Percentiles rank a stretch among this genome's conserved stretches.
Evolutionary conservation across 1,284 basidiomycete genomes (phyloP).

Genomic region (Quambalaria eucalypti): DNA sequence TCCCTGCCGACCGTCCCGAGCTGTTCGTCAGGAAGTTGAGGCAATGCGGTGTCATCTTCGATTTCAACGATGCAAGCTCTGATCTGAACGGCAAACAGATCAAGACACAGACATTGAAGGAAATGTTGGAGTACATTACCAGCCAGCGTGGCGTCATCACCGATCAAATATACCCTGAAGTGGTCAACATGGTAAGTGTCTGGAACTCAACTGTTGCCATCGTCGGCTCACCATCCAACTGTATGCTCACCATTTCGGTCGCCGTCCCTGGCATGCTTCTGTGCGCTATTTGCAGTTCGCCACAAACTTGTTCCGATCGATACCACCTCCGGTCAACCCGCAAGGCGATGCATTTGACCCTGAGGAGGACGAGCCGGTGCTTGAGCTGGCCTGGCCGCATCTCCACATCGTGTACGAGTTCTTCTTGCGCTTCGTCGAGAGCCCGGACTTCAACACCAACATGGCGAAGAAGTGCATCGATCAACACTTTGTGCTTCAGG

Average conservation of each 20-base stretch:
- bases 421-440: conserved; percentile 97
- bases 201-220: conserved; percentile 49
- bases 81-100: conserved; percentile 97
- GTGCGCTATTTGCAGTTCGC: conserved; percentile 41
- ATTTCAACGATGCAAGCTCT: conserved; percentile 94
- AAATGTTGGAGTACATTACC: conserved; percentile 99
- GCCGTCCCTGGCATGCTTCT: background rate
- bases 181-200: conserved; percentile 98
- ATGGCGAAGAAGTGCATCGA: conserved; percentile 96
- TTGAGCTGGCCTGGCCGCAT: conserved; percentile 98
- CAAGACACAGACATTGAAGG: conserved; percentile 93
- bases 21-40: conserved; percentile 90
- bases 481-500: conserved; percentile 86
- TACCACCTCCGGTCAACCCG: conserved; percentile 97
- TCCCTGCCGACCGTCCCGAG: conserved; percentile 75
- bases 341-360: conserved; percentile 97
- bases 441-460: conserved; percentile 96
- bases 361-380: conserved; percentile 96
- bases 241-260: no score
- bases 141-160: conserved; percentile 93
- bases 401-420: conserved; percentile 99
- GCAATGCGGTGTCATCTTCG: conserved; percentile 93
- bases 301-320: conserved; percentile 95
- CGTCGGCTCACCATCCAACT: no score
- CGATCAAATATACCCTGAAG: conserved; percentile 95